Base-by-base conservation (phyloP, 805 yeast genomes). In the Torulaspora microellipsoides region DNA sequence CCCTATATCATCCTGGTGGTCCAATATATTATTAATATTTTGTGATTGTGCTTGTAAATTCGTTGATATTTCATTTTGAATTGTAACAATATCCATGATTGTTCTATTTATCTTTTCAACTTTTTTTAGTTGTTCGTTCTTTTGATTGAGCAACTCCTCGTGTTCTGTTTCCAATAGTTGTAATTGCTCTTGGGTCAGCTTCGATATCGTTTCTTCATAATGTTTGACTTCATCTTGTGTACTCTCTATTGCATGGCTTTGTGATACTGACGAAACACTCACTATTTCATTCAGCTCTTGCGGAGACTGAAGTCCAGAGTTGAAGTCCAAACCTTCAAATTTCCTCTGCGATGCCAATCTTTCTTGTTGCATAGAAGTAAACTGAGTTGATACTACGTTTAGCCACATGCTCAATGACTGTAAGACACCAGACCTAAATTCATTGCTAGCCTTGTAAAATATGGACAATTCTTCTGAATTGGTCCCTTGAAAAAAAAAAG, bases 11-110 rank as follows among this genome's bases (percentile, higher is more conserved):
- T 78, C 80, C 47, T 85, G 90, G 47, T 81, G 81, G 46, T 81
- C 83, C 37, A 80, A 62, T 49, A 89, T 68, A 31, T 71, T 68
- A 38, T 76, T 71, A 12, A 89, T 83, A 59, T 77, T 81, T 41
- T 83, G 83, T 5, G 83, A 78, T 64, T 89, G 97, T 1, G 77
- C 62, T 17, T 78, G 77, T 37, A 89, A 69, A 59, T 90, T 95
- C 42, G 81, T 70, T 10, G 86, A 74, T 42, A 89, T 69, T 56
- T 86, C 93, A 17, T 81, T 71, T 56, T 89, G 91, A 48, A 90
- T 63, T 42, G 81, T 77, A 1, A 89, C 75, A 34, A 90, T 82
- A 56, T 87, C 96, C 34, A 80, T 59, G 62, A 83, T 79, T 1
- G 86, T 76, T 23, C 68, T 68, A 54, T 82, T 83, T 29, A 84